phyloP scores from a whole-genome alignment of 768 basidiomycete genomes.

The Suillus bovinus region DNA sequence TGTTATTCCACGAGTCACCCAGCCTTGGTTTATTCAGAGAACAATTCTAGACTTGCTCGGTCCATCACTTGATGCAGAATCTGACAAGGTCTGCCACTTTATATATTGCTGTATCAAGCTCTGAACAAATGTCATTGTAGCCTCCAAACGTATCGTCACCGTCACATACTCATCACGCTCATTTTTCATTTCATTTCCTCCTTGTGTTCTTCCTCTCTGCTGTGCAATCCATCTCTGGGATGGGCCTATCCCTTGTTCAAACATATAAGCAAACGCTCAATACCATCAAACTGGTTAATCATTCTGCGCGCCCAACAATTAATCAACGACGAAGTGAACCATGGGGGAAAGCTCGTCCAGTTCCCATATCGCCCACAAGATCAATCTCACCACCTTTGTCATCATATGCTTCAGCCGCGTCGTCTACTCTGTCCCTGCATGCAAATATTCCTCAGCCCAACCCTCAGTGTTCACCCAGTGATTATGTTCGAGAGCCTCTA shows the following conservation, averaged over 20 bases:
- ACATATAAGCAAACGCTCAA: constrained; percentile 63
- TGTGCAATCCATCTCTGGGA: constrained; percentile 69
- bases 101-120: background rate
- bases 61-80: constrained; percentile 31
- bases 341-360: constrained; percentile 1
- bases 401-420: constrained; percentile 25
- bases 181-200: constrained; percentile 50
- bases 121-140: constrained; percentile 15
- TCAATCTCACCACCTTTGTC: constrained; percentile 11
- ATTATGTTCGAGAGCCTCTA: constrained; percentile 46
- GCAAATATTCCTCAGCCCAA: constrained; percentile 11
- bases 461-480: constrained; percentile 11
- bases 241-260: constrained; percentile 66
- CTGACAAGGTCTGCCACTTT: constrained; percentile 21
- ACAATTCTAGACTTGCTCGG: constrained; percentile 67
- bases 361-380: constrained; percentile 1
- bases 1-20: constrained; percentile 66
- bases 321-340: background rate
- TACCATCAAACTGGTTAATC: constrained; percentile 69
- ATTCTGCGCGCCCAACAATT: constrained; percentile 22
- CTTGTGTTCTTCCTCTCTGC: constrained; percentile 73
- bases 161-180: constrained; percentile 33
- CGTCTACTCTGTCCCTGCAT: constrained; percentile 23
- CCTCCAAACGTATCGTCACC: constrained; percentile 23
- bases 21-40: constrained; percentile 90